A percentile compares a stretch with the other conserved stretches of the same genome.
Conservation (phyloP, 139 green algal genomes). For the Deuterostichococcus epilithicus region DNA sequence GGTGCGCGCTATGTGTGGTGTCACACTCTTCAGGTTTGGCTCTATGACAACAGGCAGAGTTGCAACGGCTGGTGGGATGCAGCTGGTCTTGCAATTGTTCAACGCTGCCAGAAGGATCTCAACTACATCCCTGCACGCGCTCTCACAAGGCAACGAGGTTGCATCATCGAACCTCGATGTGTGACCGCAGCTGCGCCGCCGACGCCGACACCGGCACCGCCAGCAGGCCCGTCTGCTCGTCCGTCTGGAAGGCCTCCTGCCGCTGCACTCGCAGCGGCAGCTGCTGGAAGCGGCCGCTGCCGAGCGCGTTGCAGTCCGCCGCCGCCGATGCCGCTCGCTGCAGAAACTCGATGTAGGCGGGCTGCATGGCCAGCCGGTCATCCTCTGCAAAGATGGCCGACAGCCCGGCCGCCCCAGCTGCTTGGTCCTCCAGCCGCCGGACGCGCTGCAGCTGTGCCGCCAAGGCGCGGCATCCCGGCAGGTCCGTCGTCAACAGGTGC, state of each 20-base stretch:
- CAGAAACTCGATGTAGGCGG: not conserved
- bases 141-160: not conserved
- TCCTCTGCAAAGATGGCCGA: not conserved
- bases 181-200: not conserved
- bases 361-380: not conserved
- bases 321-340: not conserved
- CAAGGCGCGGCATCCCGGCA: not conserved
- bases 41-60: not conserved
- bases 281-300: not conserved
- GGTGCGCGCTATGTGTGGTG: no score
- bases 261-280: not conserved
- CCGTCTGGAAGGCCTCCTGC: not conserved
- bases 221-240: not conserved
- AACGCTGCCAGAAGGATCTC: no score
- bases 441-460: not conserved
- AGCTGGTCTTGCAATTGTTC: not conserved
- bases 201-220: not conserved
- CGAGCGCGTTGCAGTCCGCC: not conserved
- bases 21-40: not conserved
- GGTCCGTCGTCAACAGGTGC: not conserved
- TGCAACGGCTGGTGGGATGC: not conserved
- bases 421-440: not conserved
- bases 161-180: not conserved
- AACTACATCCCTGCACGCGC: no score
- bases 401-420: not conserved